Evolutionary conservation across 371 early-diverging fungal genomes (phyloP), one percentile per base, ranked within the genome.

Genomic region (Phascolomyces articulosus): DNA sequence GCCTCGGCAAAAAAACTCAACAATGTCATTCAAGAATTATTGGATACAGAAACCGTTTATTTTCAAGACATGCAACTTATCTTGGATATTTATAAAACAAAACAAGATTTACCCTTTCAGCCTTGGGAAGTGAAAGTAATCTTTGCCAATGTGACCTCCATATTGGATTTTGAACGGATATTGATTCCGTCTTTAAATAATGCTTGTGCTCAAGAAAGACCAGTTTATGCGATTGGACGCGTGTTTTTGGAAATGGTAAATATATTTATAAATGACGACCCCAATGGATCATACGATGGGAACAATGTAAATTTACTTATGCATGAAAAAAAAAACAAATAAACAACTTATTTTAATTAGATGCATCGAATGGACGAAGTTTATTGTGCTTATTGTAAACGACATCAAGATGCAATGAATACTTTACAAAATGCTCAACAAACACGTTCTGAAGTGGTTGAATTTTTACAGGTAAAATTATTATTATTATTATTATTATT

Each of bases 361-460:
- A 85, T 78, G 66, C 64, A 64, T 10, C 65, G 70, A 9, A 83
- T 92, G 20, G 87, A 88, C 28, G 74, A 75, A 6, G 77, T 87
- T 0, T 94, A 91, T 71, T 80, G 83, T n/a, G 87, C 87, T 20
- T 94, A 91, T 64, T 92, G 92, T 73, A 91, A 90, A 71, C 78
- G 86, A 56, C 90, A 91, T 62, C 91, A 94, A 62, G 84, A 85
- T 28, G 84, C 88, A 8, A 78, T 90, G 31, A 70, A 71, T 1
- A 81, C 82, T 64, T 68, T 91, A 26, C 34, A 31, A 15, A 55
- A 63, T 24, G 56, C 55, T 18, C 63, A 63, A 34, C 54, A 58
- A 55, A 26, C 60, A 16, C 34, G 65, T 9, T 44, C 53, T 15
- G 65, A 49, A 11, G 55, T 65, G 4, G 54, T 20, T 8, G 40